A percentile compares a stretch with the other conserved stretches of the same genome.
Conservation (phyloP, 169 alveolate genomes). For the Cryptosporidium baileyi region DNA sequence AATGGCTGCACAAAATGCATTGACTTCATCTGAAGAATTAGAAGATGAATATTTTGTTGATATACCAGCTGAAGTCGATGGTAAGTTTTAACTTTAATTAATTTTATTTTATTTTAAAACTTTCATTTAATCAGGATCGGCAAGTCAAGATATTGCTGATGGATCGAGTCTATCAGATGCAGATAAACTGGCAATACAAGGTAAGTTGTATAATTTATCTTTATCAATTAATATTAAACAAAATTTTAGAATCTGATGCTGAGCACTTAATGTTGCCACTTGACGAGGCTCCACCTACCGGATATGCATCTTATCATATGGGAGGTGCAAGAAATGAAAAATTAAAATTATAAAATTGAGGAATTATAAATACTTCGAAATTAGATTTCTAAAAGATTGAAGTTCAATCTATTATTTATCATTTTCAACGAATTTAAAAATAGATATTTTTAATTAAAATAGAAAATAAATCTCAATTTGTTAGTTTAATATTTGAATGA, state of each 20-base stretch:
- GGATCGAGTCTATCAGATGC: constrained; percentile 24
- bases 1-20: constrained; percentile 65
- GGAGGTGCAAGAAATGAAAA: neutral
- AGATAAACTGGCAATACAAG: constrained; percentile 64
- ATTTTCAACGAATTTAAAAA: neutral
- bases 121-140: constrained; percentile 11
- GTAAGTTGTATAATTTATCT: constrained; percentile 1
- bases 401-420: neutral
- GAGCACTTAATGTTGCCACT: constrained; percentile 54
- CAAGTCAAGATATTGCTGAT: constrained; percentile 49
- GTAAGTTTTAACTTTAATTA: constrained; percentile 20
- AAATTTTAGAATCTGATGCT: constrained; percentile 32
- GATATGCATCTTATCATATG: constrained; percentile 66
- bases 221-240: neutral
- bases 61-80: constrained; percentile 54
- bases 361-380: neutral
- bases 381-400: neutral
- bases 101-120: neutral
- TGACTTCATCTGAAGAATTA: neutral
- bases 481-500: no score
- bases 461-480: neutral
- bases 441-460: neutral
- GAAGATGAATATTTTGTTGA: constrained; percentile 49
- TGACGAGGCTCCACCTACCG: constrained; percentile 62
- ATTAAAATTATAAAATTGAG: neutral